phyloP scores from a whole-genome alignment of 768 basidiomycete genomes.

The Kwoniella dejecticola region DNA sequence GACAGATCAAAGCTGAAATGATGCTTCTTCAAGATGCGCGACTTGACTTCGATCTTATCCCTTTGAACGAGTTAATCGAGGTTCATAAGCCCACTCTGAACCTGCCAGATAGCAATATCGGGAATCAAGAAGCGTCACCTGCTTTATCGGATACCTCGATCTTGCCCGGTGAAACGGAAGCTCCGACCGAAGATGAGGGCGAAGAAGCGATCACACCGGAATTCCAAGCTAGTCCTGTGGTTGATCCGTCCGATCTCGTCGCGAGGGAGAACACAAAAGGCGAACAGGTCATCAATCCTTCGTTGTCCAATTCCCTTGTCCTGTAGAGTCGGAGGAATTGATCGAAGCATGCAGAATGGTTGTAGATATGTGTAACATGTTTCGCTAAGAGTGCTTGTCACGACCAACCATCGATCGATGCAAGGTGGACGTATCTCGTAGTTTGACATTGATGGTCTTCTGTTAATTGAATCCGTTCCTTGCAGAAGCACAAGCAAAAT shows the following conservation, averaged over 20 bases:
- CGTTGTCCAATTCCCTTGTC: constrained; percentile 3
- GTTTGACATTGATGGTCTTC: neutral
- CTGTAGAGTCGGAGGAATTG: neutral
- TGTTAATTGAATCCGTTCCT: neutral
- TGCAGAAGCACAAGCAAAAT: neutral
- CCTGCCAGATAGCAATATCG: neutral
- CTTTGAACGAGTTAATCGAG: constrained; percentile 3
- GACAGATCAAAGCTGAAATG: constrained; percentile 32
- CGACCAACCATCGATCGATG: neutral
- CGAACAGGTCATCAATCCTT: constrained; percentile 1
- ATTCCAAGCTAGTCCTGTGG: constrained; percentile 17
- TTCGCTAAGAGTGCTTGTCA: too few relatives aligned
- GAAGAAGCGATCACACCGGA: constrained; percentile 33
- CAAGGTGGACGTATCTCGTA: neutral
- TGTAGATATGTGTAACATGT: too few relatives aligned
- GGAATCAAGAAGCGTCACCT: constrained; percentile 3
- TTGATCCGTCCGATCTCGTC: constrained; percentile 1
- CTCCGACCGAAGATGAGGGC: constrained; percentile 24
- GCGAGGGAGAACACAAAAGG: constrained; percentile 4
- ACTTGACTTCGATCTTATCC: constrained; percentile 1
- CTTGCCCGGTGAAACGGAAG: constrained; percentile 22
- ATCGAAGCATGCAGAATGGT: neutral
- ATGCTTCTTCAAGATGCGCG: constrained; percentile 20
- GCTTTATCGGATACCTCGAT: constrained; percentile 10
- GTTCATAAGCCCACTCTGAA: neutral